phyloP scores from a whole-genome alignment of 2,329 filamentous ascomycete genomes.

The Cytospora mali region DNA sequence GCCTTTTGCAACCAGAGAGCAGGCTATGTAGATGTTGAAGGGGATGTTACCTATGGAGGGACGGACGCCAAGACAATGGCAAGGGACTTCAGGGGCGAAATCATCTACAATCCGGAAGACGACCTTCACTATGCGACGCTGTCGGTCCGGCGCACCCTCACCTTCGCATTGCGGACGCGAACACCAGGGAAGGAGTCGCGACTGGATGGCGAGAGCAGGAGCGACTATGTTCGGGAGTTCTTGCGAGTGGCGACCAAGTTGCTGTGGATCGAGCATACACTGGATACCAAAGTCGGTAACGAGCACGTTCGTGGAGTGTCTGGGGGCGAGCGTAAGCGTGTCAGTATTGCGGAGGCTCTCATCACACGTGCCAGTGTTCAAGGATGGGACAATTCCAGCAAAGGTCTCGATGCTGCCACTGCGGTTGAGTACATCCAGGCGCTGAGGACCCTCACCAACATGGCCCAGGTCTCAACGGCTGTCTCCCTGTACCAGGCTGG shows the following conservation, averaged over 20 bases:
- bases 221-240: conserved; percentile 62
- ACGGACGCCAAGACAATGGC: conserved; percentile 69
- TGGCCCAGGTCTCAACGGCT: conserved; percentile 62
- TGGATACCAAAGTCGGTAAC: conserved; percentile 68
- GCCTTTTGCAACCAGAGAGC: conserved; percentile 19
- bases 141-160: conserved; percentile 76
- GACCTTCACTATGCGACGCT: conserved; percentile 80
- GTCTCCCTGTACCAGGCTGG: conserved; percentile 73
- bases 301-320: conserved; percentile 68
- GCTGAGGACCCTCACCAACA: conserved; percentile 66
- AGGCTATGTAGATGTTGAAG: conserved; percentile 15
- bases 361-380: conserved; percentile 60
- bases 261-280: conserved; percentile 69
- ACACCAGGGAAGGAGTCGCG: conserved; percentile 57
- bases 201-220: conserved; percentile 58
- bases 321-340: conserved; percentile 69
- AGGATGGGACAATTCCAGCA: conserved; percentile 72
- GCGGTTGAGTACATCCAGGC: conserved; percentile 75
- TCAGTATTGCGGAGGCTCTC: conserved; percentile 64
- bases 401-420: conserved; percentile 72
- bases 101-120: conserved; percentile 83
- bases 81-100: conserved; percentile 76
- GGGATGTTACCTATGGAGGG: conserved; percentile 13
- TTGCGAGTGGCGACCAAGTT: conserved; percentile 74
- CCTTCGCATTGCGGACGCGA: conserved; percentile 73